Base-by-base conservation (phyloP, 495 filamentous ascomycete species). In the Trypethelium eluteriae region DNA sequence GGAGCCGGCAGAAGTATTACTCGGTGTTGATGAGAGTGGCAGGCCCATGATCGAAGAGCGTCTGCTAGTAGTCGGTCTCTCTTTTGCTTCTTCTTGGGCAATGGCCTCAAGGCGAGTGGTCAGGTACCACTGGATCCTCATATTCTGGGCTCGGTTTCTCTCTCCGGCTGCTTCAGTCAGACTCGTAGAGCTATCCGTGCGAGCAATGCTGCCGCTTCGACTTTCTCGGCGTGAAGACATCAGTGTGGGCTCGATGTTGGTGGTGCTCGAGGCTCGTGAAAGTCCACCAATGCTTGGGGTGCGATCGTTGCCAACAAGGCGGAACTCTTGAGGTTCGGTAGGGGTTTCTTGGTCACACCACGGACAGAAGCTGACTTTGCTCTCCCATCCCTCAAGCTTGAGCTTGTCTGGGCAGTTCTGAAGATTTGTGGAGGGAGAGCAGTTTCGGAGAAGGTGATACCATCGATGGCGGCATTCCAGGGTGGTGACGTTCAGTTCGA, bases 391-490 rank as follows among this genome's bases (percentile, higher is more conserved):
- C 56, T 71, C 67, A 64, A 79, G 64, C 39, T 68, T 59, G 5
- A 79, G 71, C 49, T 70, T 70, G 47, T 67, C 49, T 2, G 66
- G 41, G 69, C 76, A 79, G 71, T 74, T 77, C 68, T 68, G 18
- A 12, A 79, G 72, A 64, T 77, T 74, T n/a, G 66, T 68, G 11
- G 65, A 53, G 7, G 75, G 71, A 5, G 68, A 38, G 70, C 76
- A 79, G 10, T 70, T 61, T 56, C 71, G 70, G 1, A 68, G 36
- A 34, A 79, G 70, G 39, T 70, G 69, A 70, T 74, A 76, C 75
- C 76, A 79, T 38, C 76, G 72, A 64, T 79, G 76, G 11, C 67
- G 66, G 73, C 76, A 79, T 36, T 74, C 69, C n/a, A 75, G 71
- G 0, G 72, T 71, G 32, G 72, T 74, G 46, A 77, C 73, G 72